phyloP scores from a whole-genome alignment of 2,329 filamentous ascomycete species.

The Apiospora saccharicola region DNA sequence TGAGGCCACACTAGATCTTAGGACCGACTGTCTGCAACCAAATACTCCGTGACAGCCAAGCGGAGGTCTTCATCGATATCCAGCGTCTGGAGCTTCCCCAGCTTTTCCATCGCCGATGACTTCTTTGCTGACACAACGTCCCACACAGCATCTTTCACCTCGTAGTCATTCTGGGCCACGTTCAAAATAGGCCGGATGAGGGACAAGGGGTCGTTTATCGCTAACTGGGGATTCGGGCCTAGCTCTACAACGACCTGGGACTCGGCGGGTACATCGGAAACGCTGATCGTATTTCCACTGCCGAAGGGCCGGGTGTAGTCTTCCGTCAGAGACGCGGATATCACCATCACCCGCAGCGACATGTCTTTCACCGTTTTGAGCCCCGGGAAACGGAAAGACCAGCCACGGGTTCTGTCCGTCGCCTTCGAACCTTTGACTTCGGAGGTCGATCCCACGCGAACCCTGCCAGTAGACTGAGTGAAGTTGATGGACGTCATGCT shows the following conservation, averaged over 20 bases:
- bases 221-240: slow-evolving; percentile 22
- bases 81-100: slow-evolving; percentile 24
- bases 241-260: slow-evolving; percentile 8
- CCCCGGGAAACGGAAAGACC: slow-evolving; percentile 19
- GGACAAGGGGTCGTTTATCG: slow-evolving; percentile 7
- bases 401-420: neutral
- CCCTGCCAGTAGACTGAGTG: slow-evolving; percentile 10
- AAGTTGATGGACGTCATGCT: slow-evolving; percentile 19
- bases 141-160: slow-evolving; percentile 23
- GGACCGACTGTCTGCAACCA: slow-evolving; percentile 15
- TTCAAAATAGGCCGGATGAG: slow-evolving; percentile 22
- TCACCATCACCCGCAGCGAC: neutral
- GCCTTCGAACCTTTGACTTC: neutral
- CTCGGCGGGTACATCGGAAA: slow-evolving; percentile 10
- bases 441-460: neutral
- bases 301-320: neutral
- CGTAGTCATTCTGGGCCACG: slow-evolving; percentile 22
- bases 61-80: slow-evolving; percentile 8
- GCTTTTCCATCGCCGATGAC: neutral
- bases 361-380: neutral
- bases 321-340: slow-evolving; percentile 14
- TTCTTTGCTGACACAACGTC: neutral
- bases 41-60: slow-evolving; percentile 20
- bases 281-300: neutral
- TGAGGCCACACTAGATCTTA: neutral